A percentile compares a stretch with the other conserved stretches of the same genome.
phyloP scores from a whole-genome alignment of 352 stramenopile genomes.

The Peronospora tabacina region DNA sequence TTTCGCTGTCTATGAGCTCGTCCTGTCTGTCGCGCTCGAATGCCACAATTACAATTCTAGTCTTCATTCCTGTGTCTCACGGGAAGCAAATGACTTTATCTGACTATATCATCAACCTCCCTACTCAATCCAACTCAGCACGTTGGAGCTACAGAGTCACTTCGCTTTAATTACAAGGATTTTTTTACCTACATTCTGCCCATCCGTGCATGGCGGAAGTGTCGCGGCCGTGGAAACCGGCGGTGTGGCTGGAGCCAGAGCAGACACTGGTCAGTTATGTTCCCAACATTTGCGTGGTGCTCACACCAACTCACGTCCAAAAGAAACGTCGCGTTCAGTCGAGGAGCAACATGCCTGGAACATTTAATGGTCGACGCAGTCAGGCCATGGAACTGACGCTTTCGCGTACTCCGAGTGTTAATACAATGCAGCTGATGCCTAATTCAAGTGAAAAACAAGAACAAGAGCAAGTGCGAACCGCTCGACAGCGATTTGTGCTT shows the following conservation, averaged over 20 bases:
- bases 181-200: no score
- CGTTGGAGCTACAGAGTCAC: slow-evolving; percentile 15
- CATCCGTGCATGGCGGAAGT: slow-evolving; percentile 10
- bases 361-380: slow-evolving; percentile 1
- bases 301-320: slow-evolving; percentile 10
- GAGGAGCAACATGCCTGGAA: slow-evolving; percentile 6
- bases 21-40: slow-evolving; percentile 7
- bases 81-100: not conserved
- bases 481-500: slow-evolving; percentile 23
- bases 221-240: slow-evolving; percentile 18
- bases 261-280: slow-evolving; percentile 1
- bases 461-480: slow-evolving; percentile 16
- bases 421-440: slow-evolving; percentile 6
- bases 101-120: not conserved
- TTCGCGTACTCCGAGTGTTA: not conserved
- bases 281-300: slow-evolving; percentile 9
- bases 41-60: slow-evolving; percentile 3
- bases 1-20: slow-evolving; percentile 5
- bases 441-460: slow-evolving; percentile 4
- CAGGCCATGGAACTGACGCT: not conserved
- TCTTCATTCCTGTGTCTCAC: not conserved
- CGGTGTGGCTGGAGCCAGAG: slow-evolving; percentile 5
- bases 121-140: slow-evolving; percentile 1
- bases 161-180: slow-evolving; percentile 6
- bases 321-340: slow-evolving; percentile 16